Conservation (phyloP, 257 asterid species). For the Ocimum tenuiflorum region DNA sequence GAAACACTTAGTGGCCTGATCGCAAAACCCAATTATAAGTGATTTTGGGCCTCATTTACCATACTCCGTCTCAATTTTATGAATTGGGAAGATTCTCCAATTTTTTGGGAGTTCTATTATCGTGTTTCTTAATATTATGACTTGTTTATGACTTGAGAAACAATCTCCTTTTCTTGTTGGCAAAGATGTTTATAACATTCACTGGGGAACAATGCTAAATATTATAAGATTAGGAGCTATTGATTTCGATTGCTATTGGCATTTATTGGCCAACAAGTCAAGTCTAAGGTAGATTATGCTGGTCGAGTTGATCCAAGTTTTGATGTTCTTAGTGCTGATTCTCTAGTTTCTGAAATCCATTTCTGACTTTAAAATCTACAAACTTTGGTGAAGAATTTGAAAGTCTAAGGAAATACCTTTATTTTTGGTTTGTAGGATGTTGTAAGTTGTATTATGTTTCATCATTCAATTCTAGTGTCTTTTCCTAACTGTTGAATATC, state of each 20-base stretch:
- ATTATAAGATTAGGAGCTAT: neutral
- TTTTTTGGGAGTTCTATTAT: neutral
- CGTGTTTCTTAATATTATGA: neutral
- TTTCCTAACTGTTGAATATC: conserved; percentile 18
- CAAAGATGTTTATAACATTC: neutral
- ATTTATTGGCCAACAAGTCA: neutral
- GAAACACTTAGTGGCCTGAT: neutral
- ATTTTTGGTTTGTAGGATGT: neutral
- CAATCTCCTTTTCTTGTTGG: neutral
- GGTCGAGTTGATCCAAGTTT: neutral
- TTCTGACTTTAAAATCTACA: neutral
- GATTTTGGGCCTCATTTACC: neutral
- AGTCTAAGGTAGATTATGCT: neutral
- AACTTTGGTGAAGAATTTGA: neutral
- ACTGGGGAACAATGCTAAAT: neutral
- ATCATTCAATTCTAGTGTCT: neutral
- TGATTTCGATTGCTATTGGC: neutral
- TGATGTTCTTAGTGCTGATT: neutral
- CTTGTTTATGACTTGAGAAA: neutral
- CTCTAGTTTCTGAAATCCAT: neutral
- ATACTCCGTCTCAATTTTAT: neutral
- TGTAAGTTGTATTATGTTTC: neutral
- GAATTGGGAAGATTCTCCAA: neutral
- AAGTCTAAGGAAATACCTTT: neutral
- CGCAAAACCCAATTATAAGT: neutral